Evolutionary conservation across 2,329 filamentous ascomycete species (phyloP).

Genomic region (Sporothrix dimorphospora): DNA sequence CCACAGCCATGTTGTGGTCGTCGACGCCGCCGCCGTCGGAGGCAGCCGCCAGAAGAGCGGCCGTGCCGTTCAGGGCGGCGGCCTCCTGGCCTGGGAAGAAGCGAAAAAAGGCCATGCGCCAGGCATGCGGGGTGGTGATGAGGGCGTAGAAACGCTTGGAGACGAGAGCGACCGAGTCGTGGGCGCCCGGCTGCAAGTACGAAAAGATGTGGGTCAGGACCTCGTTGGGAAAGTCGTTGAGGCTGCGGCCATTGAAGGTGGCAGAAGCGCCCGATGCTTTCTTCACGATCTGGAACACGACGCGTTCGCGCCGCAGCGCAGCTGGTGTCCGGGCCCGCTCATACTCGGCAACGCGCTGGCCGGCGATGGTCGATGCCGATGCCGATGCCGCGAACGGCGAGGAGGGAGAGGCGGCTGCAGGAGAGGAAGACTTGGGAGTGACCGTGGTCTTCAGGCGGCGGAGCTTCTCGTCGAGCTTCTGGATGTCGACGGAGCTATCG

Average conservation of each 20-base stretch:
- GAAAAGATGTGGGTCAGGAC: slow-evolving; percentile 89
- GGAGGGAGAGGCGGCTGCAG: background rate
- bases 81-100: slow-evolving; percentile 78
- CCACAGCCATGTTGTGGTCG: slow-evolving; percentile 34
- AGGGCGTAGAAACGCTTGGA: slow-evolving; percentile 85
- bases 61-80: background rate
- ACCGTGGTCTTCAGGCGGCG: slow-evolving; percentile 53
- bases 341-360: slow-evolving; percentile 62
- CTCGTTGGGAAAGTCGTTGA: slow-evolving; percentile 79
- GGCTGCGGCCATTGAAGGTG: slow-evolving; percentile 43
- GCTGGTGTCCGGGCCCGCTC: slow-evolving; percentile 60
- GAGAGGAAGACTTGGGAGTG: background rate
- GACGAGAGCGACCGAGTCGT: slow-evolving; percentile 80
- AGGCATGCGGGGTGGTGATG: slow-evolving; percentile 89
- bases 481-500: slow-evolving; percentile 43
- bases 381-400: background rate
- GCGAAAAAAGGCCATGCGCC: slow-evolving; percentile 89
- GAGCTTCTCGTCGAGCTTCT: slow-evolving; percentile 54
- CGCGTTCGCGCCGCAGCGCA: slow-evolving; percentile 48
- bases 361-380: slow-evolving; percentile 43
- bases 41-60: background rate
- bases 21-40: background rate
- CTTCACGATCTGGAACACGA: slow-evolving; percentile 58
- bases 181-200: slow-evolving; percentile 81
- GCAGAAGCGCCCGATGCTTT: slow-evolving; percentile 30